Conservation (phyloP, 2,329 filamentous ascomycete genomes). For the Aureobasidium leucospermi region DNA sequence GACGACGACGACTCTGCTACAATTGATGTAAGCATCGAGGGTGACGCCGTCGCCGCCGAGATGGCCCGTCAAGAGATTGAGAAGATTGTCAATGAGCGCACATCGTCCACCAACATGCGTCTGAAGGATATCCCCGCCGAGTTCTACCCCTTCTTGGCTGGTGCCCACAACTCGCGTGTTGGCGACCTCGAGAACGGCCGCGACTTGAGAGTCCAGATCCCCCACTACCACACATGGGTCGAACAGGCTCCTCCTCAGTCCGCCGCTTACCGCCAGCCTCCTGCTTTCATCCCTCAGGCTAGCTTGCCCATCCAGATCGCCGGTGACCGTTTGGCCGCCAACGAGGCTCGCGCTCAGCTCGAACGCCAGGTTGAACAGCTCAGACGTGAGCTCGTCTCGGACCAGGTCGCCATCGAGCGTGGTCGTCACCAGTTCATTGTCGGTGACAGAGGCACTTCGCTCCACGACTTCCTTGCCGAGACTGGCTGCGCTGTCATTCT, state of each 20-base stretch:
- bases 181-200: conserved; percentile 63
- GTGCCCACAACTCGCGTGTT: conserved; percentile 62
- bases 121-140: conserved; percentile 80
- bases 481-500: conserved; percentile 87
- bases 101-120: conserved; percentile 72
- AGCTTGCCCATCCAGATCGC: conserved; percentile 77
- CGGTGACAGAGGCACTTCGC: conserved; percentile 69
- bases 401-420: conserved; percentile 74
- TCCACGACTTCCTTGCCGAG: conserved; percentile 80
- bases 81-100: conserved; percentile 79
- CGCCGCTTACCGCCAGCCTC: conserved; percentile 55
- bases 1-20: conserved; percentile 64
- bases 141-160: conserved; percentile 92
- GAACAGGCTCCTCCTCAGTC: conserved; percentile 59
- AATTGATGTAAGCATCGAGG: conserved; percentile 83
- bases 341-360: conserved; percentile 71
- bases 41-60: conserved; percentile 80
- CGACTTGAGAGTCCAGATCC: conserved; percentile 75
- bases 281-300: conserved; percentile 62
- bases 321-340: conserved; percentile 76
- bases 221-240: conserved; percentile 69
- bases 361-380: conserved; percentile 73
- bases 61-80: conserved; percentile 77
- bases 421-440: conserved; percentile 93
- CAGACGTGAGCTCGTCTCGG: conserved; percentile 64